Evolutionary conservation across 2,329 filamentous ascomycete species (phyloP).

Genomic region (Fusarium marasasianum): DNA sequence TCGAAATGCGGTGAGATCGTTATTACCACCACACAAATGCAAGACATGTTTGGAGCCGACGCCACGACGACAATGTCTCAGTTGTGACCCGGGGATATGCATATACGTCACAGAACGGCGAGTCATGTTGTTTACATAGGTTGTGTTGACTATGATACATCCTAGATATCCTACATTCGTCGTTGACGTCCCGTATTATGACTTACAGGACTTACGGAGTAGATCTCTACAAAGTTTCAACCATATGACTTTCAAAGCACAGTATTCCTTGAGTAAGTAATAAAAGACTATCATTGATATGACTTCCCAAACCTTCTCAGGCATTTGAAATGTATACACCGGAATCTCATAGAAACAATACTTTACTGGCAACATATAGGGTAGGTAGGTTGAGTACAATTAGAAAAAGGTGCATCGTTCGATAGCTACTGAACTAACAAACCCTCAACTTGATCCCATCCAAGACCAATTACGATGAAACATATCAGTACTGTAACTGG

Average conservation of each 20-base stretch:
- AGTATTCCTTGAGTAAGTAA: rapidly evolving
- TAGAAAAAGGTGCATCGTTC: too few relatives aligned
- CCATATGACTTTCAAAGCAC: background rate
- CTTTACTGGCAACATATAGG: background rate
- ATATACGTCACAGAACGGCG: background rate
- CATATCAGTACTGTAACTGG: background rate
- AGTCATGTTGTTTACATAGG: background rate
- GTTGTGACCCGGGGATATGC: background rate
- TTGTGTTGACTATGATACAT: background rate
- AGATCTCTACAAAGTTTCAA: too few relatives aligned
- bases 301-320: rapidly evolving
- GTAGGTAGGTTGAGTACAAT: background rate
- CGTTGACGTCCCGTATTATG: background rate
- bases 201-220: too few relatives aligned
- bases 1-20: slow-evolving; percentile 10
- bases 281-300: background rate
- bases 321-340: background rate
- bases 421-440: background rate
- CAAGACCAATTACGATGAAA: background rate
- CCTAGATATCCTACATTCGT: too few relatives aligned
- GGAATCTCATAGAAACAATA: background rate
- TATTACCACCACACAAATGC: background rate
- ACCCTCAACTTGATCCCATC: background rate
- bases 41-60: slow-evolving; percentile 14
- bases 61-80: slow-evolving; percentile 5